Evolutionary conservation across 2,329 filamentous ascomycete genomes (phyloP), one percentile per base, ranked within the genome.

Genomic region (Rutstroemia sp.): DNA sequence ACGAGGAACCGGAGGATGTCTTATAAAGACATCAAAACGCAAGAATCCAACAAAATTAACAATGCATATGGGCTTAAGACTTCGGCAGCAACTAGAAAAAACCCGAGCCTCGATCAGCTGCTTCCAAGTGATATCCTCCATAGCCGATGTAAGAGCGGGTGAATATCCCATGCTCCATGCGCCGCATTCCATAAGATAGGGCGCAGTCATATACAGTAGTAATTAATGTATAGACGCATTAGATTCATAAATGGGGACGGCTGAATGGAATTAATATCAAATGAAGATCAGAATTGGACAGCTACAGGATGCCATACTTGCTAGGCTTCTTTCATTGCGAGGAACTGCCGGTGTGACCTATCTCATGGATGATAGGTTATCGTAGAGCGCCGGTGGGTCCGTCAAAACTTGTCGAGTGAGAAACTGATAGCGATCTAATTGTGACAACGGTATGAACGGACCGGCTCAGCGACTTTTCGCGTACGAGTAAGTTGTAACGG

Each of bases 101-200:
- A 25, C 21, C 53, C 46, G 38, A 50, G 17, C 8, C 25, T 54
- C 54, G 60, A 66, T 66, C 63, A 67, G 60, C 57, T 65, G 62
- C 54, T 58, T 61, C 50, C 48, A 61, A 57, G 52, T 64, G 58
- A 65, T 64, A 64, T 63, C 61, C 56, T 48, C 63, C 62, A 58
- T 55, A 64, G 39, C 61, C 61, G 58, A 63, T 54, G 48, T 59
- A 60, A 57, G 63, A 58, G 56, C 64, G 64, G 67, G 60, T 64
- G 63, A 62, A 63, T 42, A 61, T 57, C 58, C 51, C 57, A 62
- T 51, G 51, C 57, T 57, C 51, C 57, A 62, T 51, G 50, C 57
- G 59, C 61, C 60, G 57, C 57, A 54, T 54, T 51, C 51, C 55
- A 55, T 51, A 53, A 56, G 56, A 44, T 46, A 57, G 54, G 48